Conservation (phyloP, 2,329 filamentous ascomycete species). For the Sporothrix schenckii region DNA sequence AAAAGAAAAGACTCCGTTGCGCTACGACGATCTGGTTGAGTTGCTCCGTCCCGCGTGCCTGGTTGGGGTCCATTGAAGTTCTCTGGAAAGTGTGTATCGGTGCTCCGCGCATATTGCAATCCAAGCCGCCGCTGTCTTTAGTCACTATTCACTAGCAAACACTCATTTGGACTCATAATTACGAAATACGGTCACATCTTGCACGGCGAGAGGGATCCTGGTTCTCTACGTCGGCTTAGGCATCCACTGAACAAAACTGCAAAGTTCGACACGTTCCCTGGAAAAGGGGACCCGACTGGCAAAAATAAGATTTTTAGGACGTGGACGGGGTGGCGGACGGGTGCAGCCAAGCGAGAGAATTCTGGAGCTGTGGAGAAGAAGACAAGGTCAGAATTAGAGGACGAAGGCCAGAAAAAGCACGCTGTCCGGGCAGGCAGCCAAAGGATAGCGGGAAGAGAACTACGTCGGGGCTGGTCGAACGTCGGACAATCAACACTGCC, state of each 20-base stretch:
- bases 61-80: not conserved
- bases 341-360: slow-evolving; percentile 6
- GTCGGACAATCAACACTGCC: not conserved
- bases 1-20: not conserved
- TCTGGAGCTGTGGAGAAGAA: not conserved
- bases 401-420: not conserved
- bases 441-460: not conserved
- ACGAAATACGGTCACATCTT: not conserved
- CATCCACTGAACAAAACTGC: too few species aligned
- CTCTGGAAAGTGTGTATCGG: too few species aligned
- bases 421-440: too few species aligned
- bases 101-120: too few species aligned
- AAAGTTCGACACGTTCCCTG: not conserved
- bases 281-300: not conserved
- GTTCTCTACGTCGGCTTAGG: too few species aligned
- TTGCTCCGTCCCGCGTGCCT: slow-evolving; percentile 7
- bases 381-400: not conserved
- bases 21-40: slow-evolving; percentile 4
- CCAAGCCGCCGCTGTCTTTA: too few species aligned
- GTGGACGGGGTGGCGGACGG: not conserved
- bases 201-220: not conserved
- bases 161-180: slow-evolving; percentile 5
- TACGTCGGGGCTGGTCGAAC: not conserved
- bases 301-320: slow-evolving; percentile 2
- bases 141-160: too few species aligned